These are phyloP conservation scores for Cyberlindnera lachancei DNA, from an alignment of 805 yeast genomes.

Conservation along the genomic window DNA sequence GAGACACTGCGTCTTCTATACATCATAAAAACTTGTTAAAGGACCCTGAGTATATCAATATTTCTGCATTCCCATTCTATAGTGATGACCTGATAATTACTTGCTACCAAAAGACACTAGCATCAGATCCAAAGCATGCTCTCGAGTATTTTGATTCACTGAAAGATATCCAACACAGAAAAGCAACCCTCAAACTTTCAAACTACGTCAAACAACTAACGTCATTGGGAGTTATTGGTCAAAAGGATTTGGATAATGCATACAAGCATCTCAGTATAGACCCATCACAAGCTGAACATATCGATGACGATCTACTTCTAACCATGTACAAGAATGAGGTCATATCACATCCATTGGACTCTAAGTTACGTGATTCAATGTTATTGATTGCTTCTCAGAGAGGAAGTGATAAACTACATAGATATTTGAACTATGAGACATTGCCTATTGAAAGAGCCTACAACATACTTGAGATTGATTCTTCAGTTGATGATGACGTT, in stretches of 20 bases:
- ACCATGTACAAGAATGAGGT: constrained; percentile 27
- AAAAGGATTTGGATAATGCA: constrained; percentile 37
- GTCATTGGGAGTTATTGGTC: constrained; percentile 46
- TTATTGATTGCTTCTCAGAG: constrained; percentile 31
- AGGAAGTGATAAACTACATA: constrained; percentile 28
- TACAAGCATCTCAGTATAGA: constrained; percentile 28
- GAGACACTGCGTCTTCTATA: constrained; percentile 22
- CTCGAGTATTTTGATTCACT: constrained; percentile 57
- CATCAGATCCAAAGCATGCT: constrained; percentile 35
- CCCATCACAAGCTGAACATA: constrained; percentile 18
- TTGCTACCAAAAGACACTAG: constrained; percentile 36
- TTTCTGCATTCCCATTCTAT: constrained; percentile 44
- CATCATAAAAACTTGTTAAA: constrained; percentile 17
- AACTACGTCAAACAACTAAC: constrained; percentile 36
- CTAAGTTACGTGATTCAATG: constrained; percentile 31
- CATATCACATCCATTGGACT: constrained; percentile 13
- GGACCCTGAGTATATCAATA: constrained; percentile 31
- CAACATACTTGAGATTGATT: constrained; percentile 39
- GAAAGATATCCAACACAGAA: constrained; percentile 38
- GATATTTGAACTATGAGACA: constrained; percentile 40
- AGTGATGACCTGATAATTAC: constrained; percentile 39
- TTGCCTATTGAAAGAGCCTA: constrained; percentile 44
- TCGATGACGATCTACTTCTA: constrained; percentile 24
- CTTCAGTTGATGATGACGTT: constrained; percentile 58
- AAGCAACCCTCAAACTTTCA: constrained; percentile 39